Evolutionary conservation across 495 filamentous ascomycete species (phyloP).

Genomic region (Lasiosphaeria miniovina): DNA sequence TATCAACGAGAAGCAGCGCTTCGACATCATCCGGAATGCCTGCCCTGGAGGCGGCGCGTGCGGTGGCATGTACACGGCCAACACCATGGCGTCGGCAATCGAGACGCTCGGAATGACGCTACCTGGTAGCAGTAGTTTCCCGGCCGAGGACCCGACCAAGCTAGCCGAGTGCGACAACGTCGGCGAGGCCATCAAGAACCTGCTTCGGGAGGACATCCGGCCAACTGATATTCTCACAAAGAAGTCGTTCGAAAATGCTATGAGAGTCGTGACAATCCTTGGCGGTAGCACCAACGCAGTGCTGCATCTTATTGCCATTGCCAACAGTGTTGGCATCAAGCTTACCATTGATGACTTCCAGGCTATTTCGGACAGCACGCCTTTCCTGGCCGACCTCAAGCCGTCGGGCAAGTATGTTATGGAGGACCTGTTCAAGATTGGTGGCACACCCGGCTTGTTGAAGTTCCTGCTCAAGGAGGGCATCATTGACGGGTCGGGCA

Average conservation of each 20-base stretch:
- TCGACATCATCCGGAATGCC: slow-evolving; percentile 91
- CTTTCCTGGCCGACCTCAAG: slow-evolving; percentile 95
- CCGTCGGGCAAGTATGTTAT: slow-evolving; percentile 97
- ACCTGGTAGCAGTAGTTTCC: slow-evolving; percentile 88
- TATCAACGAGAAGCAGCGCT: slow-evolving; percentile 85
- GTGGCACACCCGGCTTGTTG: slow-evolving; percentile 85
- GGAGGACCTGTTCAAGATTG: slow-evolving; percentile 84
- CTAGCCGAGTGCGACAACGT: slow-evolving; percentile 79
- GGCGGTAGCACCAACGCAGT: slow-evolving; percentile 97
- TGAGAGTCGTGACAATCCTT: slow-evolving; percentile 91
- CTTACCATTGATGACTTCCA: slow-evolving; percentile 98
- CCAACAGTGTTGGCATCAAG: slow-evolving; percentile 88
- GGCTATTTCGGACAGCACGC: slow-evolving; percentile 81
- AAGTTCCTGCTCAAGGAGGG: slow-evolving; percentile 91
- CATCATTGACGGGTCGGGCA: slow-evolving; percentile 78
- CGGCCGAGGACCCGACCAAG: slow-evolving; percentile 84
- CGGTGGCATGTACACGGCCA: slow-evolving; percentile 99
- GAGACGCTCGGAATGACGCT: slow-evolving; percentile 95
- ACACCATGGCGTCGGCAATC: slow-evolving; percentile 97
- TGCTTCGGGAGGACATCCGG: slow-evolving; percentile 83
- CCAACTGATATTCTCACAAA: slow-evolving; percentile 89
- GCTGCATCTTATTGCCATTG: slow-evolving; percentile 93
- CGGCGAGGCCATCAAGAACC: slow-evolving; percentile 80
- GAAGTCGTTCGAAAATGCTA: slow-evolving; percentile 92
- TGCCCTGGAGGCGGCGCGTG: slow-evolving; percentile 93